Conservation (phyloP, 208 protist species). For the Hexamita inflata region DNA sequence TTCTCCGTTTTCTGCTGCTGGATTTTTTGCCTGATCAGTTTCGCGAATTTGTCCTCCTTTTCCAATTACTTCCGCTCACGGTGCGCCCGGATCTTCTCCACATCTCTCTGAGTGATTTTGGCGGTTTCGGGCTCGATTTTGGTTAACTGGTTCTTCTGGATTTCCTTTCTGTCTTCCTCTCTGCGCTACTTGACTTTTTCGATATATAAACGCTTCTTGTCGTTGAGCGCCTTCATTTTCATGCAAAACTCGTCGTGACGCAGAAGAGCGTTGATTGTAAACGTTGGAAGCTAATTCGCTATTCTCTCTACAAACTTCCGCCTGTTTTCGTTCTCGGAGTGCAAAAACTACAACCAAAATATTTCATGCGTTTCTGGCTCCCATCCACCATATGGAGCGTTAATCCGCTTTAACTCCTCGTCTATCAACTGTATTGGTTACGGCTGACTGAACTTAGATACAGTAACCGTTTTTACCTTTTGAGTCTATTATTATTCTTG, state of each 20-base stretch:
- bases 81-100: not conserved
- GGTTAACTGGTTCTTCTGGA: not conserved
- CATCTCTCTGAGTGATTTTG: not conserved
- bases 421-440: not conserved
- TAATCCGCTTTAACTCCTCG: not conserved
- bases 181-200: not conserved
- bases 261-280: not conserved
- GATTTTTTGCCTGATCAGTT: no score
- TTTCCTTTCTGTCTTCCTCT: not conserved
- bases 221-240: not conserved
- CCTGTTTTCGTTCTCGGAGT: not conserved
- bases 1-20: no score
- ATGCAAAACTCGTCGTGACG: not conserved
- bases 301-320: not conserved
- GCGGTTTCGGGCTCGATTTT: not conserved
- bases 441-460: no score
- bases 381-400: not conserved
- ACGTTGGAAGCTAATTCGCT: not conserved
- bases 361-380: not conserved
- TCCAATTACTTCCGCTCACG: not conserved
- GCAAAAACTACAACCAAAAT: not conserved
- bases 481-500: no score
- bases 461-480: no score
- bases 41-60: not conserved
- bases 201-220: not conserved